Percentiles rank a stretch among this genome's conserved stretches.
Evolutionary conservation across 768 basidiomycete genomes (phyloP).

Genomic region (Tricholoma sp.): DNA sequence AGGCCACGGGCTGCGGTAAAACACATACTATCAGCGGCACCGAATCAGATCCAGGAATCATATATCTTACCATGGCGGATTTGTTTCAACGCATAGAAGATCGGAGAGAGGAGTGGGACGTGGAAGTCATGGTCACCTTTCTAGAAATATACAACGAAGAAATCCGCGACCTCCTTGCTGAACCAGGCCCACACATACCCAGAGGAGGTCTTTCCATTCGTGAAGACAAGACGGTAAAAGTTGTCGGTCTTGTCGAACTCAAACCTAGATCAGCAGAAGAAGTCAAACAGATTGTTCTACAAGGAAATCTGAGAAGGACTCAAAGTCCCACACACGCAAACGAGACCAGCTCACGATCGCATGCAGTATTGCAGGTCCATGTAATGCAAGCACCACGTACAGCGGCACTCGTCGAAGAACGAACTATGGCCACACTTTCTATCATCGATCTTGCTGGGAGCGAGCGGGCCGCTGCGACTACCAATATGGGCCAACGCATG

Average conservation of each 20-base stretch:
- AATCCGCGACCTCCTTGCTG: conserved; percentile 90
- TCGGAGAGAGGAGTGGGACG: conserved; percentile 76
- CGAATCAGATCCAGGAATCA: conserved; percentile 83
- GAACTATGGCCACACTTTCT: conserved; percentile 85
- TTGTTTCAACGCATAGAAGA: conserved; percentile 92
- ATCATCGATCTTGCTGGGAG: conserved; percentile 98
- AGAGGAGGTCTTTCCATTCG: conserved; percentile 89
- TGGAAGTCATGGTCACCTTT: conserved; percentile 89
- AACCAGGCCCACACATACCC: conserved; percentile 54
- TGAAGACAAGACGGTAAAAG: conserved; percentile 91
- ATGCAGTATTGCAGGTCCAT: conserved; percentile 96
- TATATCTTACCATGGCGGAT: conserved; percentile 96
- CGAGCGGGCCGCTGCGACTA: conserved; percentile 93
- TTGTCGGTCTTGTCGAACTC: conserved; percentile 79
- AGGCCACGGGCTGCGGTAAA: conserved; percentile 99
- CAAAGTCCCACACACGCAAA: conserved; percentile 96
- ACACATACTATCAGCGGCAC: conserved; percentile 98
- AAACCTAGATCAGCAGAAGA: conserved; percentile 82
- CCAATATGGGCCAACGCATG: conserved; percentile 97
- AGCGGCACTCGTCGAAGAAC: conserved; percentile 75
- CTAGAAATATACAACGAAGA: conserved; percentile 99
- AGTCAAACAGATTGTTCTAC: conserved; percentile 89
- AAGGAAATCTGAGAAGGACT: conserved; percentile 83
- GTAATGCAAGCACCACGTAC: conserved; percentile 85
- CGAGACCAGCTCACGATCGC: conserved; percentile 93